Percentiles rank a stretch among this genome's conserved stretches.
Evolutionary conservation across 2,329 filamentous ascomycete species (phyloP).

Genomic region (Arthrobotrys megalospora): DNA sequence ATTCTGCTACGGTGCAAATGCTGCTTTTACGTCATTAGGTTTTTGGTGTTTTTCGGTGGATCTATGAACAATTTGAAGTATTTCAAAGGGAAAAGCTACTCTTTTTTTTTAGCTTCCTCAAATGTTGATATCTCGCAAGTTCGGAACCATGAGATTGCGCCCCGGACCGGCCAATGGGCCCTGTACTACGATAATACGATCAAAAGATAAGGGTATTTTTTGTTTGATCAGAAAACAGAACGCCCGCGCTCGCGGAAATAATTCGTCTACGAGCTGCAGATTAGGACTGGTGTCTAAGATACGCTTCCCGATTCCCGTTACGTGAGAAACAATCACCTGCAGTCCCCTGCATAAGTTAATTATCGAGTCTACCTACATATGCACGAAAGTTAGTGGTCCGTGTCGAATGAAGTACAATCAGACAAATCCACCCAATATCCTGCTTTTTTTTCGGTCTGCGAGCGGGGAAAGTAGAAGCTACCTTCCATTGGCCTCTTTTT

Average conservation of each 20-base stretch:
- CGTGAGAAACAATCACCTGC: slow-evolving; percentile 36
- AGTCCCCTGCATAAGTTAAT: slow-evolving; percentile 48
- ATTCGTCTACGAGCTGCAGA: slow-evolving; percentile 24
- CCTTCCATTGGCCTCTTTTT: neutral
- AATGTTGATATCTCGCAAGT: slow-evolving; percentile 20
- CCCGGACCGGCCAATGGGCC: neutral
- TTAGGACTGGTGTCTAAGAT: slow-evolving; percentile 20
- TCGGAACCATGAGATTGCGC: slow-evolving; percentile 34
- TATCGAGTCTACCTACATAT: slow-evolving; percentile 32
- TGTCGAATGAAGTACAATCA: slow-evolving; percentile 21
- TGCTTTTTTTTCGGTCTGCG: slow-evolving; percentile 10
- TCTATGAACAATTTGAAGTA: neutral
- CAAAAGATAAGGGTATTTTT: slow-evolving; percentile 27
- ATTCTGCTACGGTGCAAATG: neutral
- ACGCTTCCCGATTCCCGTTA: slow-evolving; percentile 38
- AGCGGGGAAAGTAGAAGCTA: slow-evolving; percentile 15
- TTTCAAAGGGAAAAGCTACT: slow-evolving; percentile 6
- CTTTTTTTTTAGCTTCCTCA: neutral
- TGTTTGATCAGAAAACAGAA: neutral
- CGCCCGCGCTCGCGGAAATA: slow-evolving; percentile 16
- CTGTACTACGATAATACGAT: slow-evolving; percentile 35
- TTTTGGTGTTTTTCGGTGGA: slow-evolving; percentile 21
- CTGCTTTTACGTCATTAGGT: slow-evolving; percentile 8
- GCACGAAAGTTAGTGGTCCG: slow-evolving; percentile 41
- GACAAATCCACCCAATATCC: slow-evolving; percentile 20